Evolutionary conservation across 2,329 filamentous ascomycete species (phyloP).

Genomic region (Ophiocordyceps robertsii): DNA sequence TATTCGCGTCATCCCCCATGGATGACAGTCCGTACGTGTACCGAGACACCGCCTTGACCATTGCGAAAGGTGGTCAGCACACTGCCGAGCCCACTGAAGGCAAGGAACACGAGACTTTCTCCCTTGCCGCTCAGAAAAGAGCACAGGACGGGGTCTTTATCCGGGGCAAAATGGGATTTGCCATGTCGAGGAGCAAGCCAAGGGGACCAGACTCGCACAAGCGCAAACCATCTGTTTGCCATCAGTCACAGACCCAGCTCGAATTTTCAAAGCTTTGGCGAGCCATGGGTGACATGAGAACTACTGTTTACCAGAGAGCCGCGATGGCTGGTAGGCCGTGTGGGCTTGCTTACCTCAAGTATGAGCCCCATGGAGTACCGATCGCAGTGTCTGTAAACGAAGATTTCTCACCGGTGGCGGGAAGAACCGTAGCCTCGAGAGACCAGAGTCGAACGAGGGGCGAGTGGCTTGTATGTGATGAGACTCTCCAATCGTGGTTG

Average conservation of each 20-base stretch:
- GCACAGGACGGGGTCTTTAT: slow-evolving; percentile 65
- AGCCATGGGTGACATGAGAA: too few species aligned
- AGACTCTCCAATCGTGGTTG: slow-evolving; percentile 40
- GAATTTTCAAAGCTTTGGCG: background rate
- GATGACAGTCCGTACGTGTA: slow-evolving; percentile 39
- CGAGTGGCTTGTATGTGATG: slow-evolving; percentile 47
- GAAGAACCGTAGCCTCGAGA: slow-evolving; percentile 41
- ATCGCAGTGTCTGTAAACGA: slow-evolving; percentile 41
- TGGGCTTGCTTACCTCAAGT: slow-evolving; percentile 36
- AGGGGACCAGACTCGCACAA: slow-evolving; percentile 66
- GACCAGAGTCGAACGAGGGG: slow-evolving; percentile 59
- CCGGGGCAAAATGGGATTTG: slow-evolving; percentile 47
- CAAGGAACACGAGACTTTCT: slow-evolving; percentile 63
- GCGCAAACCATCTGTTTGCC: slow-evolving; percentile 55
- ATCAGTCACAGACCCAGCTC: background rate
- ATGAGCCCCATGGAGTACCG: slow-evolving; percentile 46
- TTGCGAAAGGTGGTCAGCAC: slow-evolving; percentile 57
- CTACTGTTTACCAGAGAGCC: background rate
- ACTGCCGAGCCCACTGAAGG: slow-evolving; percentile 60
- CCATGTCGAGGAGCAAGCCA: slow-evolving; percentile 90
- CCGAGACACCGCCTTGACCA: slow-evolving; percentile 48
- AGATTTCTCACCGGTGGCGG: slow-evolving; percentile 44
- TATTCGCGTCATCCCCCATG: background rate
- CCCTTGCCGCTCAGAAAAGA: slow-evolving; percentile 65
- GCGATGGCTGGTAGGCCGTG: background rate